Conservation (phyloP, 2,329 filamentous ascomycete genomes). For the Colletotrichum caudatum region DNA sequence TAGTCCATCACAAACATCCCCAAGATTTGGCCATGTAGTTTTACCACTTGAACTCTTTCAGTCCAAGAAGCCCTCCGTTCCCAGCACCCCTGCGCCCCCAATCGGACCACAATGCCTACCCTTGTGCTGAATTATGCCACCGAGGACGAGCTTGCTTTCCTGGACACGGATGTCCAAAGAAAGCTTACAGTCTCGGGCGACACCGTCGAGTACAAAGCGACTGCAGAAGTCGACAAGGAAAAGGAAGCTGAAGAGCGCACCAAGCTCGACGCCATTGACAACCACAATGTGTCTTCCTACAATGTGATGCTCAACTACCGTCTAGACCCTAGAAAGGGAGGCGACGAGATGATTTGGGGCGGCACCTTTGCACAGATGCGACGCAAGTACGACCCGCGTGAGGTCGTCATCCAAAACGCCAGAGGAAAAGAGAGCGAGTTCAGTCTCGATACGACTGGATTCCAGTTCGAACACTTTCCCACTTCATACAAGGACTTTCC, state of each 20-base stretch:
- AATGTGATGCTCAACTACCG: conserved; percentile 20
- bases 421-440: conserved; percentile 24
- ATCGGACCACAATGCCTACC: conserved; percentile 16
- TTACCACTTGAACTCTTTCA: too few relatives aligned
- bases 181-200: conserved; percentile 13
- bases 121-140: conserved; percentile 30
- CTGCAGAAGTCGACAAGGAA: not conserved
- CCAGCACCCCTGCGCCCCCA: too few relatives aligned
- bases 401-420: conserved; percentile 8
- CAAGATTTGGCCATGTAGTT: too few relatives aligned
- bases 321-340: conserved; percentile 20
- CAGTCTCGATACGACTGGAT: conserved; percentile 14
- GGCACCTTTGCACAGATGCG: conserved; percentile 33
- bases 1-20: too few relatives aligned
- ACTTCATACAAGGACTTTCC: conserved; percentile 26
- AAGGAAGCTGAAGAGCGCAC: conserved; percentile 20
- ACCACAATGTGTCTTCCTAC: conserved; percentile 5
- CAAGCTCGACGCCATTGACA: conserved; percentile 17
- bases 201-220: conserved; percentile 15
- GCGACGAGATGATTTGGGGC: conserved; percentile 29
- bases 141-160: conserved; percentile 23
- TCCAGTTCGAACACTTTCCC: conserved; percentile 20
- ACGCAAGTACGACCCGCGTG: conserved; percentile 21
- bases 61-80: too few relatives aligned
- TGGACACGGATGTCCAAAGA: conserved; percentile 15